phyloP scores from a whole-genome alignment of 179 eudicot species.

The Silene vulgaris region DNA sequence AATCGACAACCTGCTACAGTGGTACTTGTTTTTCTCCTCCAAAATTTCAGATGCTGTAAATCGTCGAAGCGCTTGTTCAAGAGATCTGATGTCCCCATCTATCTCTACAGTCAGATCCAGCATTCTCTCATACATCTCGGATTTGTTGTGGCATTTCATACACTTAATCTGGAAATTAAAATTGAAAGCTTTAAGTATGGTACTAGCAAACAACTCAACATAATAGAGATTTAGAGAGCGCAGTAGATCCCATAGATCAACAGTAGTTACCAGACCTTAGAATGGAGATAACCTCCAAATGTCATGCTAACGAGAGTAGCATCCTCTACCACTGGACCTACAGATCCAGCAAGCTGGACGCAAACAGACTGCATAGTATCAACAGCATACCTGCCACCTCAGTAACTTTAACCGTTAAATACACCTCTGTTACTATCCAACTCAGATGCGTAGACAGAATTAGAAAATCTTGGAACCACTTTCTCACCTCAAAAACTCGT shows the following conservation, averaged over 20 bases:
- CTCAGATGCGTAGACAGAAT: conserved; percentile 10
- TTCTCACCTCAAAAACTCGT: conserved; percentile 79
- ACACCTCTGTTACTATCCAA: conserved; percentile 2
- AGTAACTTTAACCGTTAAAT: conserved; percentile 20
- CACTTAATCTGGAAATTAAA: conserved; percentile 59
- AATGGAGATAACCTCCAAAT: conserved; percentile 86
- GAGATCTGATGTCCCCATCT: conserved; percentile 69
- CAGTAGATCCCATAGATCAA: background rate
- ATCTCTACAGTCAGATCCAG: conserved; percentile 95
- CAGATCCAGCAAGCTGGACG: conserved; percentile 55
- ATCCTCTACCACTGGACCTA: conserved; percentile 57
- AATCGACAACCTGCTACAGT: conserved; percentile 62
- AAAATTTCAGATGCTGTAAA: conserved; percentile 68
- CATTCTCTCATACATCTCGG: conserved; percentile 72
- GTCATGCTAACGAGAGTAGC: conserved; percentile 77
- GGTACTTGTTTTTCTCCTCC: conserved; percentile 79
- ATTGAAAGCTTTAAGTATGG: background rate
- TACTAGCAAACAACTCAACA: conserved; percentile 1
- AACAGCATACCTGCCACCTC: conserved; percentile 62
- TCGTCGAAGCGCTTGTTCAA: conserved; percentile 68
- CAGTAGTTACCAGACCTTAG: conserved; percentile 48
- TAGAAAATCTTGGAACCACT: background rate
- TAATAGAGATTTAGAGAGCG: background rate
- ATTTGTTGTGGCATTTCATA: conserved; percentile 68
- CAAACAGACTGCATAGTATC: conserved; percentile 76